These are phyloP conservation scores for Selaginella tamariscina DNA, from an alignment of 75 land plant genomes.

Conservation along the genomic window DNA sequence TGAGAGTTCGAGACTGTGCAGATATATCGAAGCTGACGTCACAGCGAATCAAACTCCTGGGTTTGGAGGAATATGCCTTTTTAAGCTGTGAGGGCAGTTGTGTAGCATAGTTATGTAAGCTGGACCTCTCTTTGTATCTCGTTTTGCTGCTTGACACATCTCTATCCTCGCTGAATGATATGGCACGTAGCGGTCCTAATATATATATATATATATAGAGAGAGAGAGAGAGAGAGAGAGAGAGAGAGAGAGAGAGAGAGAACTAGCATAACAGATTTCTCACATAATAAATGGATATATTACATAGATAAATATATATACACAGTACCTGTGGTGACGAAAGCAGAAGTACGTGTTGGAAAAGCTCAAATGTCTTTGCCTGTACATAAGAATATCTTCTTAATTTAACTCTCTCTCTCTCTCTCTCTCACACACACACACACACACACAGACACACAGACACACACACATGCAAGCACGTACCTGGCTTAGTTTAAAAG, in stretches of 20 bases:
- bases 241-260: no score
- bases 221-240: no score
- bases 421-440: no score
- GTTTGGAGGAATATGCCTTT: constrained; percentile 26
- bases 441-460: constrained; percentile 3
- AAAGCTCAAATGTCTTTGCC: constrained; percentile 67
- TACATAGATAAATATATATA: no score
- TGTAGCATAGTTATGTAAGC: constrained; percentile 56
- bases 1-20: constrained; percentile 42
- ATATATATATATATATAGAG: no score
- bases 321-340: constrained; percentile 92
- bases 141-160: constrained; percentile 43
- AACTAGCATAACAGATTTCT: no score
- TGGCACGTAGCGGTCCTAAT: constrained; percentile 87
- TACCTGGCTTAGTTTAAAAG: constrained; percentile 82
- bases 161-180: constrained; percentile 81
- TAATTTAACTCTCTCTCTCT: no score
- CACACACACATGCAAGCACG: background rate
- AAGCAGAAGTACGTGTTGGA: constrained; percentile 59
- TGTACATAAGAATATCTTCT: constrained; percentile 21
- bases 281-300: no score
- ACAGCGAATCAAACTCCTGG: constrained; percentile 57
- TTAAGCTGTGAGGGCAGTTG: constrained; percentile 60
- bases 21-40: constrained; percentile 74
- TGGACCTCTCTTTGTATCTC: constrained; percentile 56